Evolutionary conservation across 345 rosid species (phyloP).

Genomic region (Camelina laxa): DNA sequence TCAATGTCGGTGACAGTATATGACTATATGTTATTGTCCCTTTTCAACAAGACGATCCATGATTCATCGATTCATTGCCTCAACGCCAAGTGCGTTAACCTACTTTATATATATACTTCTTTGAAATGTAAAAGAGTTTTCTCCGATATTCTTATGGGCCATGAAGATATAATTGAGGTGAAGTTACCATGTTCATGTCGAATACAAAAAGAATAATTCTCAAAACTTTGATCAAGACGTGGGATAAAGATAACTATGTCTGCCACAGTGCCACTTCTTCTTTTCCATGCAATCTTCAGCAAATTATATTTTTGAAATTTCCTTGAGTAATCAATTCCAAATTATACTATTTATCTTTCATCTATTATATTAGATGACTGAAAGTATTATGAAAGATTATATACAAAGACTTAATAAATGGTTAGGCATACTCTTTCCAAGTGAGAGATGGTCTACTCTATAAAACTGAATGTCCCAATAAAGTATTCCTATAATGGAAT

Average conservation of each 20-base stretch:
- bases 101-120: neutral
- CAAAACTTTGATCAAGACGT: slow-evolving; percentile 5
- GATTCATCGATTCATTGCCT: slow-evolving; percentile 8
- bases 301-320: neutral
- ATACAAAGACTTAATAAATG: neutral
- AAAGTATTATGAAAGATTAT: neutral
- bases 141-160: slow-evolving; percentile 8
- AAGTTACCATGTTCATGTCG: slow-evolving; percentile 20
- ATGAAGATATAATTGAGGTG: neutral
- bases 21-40: slow-evolving; percentile 24
- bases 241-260: slow-evolving; percentile 34
- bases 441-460: neutral
- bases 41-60: slow-evolving; percentile 26
- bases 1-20: slow-evolving; percentile 37
- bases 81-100: slow-evolving; percentile 35
- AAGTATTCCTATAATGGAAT: neutral
- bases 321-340: slow-evolving; percentile 8
- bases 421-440: neutral
- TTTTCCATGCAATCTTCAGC: neutral
- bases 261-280: slow-evolving; percentile 32
- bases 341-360: neutral
- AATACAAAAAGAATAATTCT: neutral
- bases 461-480: neutral
- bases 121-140: slow-evolving; percentile 16
- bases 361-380: neutral